Conservation (phyloP, 371 early-diverging fungal genomes). For the Mortierella sp. region DNA sequence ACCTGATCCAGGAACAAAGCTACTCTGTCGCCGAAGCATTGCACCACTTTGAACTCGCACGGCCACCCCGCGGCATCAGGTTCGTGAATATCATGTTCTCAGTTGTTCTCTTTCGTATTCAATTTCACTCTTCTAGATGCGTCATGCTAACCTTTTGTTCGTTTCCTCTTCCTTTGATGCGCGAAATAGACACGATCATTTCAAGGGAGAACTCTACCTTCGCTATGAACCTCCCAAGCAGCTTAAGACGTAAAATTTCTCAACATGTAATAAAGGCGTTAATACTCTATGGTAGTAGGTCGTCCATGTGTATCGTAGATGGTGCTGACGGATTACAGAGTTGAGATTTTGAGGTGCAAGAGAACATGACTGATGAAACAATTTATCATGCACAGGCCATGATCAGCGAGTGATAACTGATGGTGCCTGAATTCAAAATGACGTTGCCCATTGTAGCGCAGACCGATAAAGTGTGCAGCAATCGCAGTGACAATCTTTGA, state of each 20-base stretch:
- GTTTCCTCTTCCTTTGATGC: not conserved
- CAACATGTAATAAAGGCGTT: not conserved
- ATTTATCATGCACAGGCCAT: not conserved
- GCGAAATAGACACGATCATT: conserved; percentile 68
- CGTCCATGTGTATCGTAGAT: no score
- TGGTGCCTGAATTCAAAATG: not conserved
- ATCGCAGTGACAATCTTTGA: no score
- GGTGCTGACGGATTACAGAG: not conserved
- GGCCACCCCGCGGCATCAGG: conserved; percentile 77
- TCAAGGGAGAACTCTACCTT: conserved; percentile 75
- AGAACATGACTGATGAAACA: not conserved
- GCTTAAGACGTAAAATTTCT: conserved; percentile 6
- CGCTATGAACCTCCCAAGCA: conserved; percentile 62
- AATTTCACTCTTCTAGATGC: not conserved
- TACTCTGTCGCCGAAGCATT: conserved; percentile 73
- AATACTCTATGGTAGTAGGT: not conserved
- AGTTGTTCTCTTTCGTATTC: not conserved
- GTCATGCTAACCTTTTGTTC: not conserved
- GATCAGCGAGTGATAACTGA: not conserved
- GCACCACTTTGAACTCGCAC: conserved; percentile 68
- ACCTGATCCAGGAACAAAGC: conserved; percentile 72
- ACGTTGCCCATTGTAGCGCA: no score
- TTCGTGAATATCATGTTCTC: conserved; percentile 28
- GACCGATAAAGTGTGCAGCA: no score
- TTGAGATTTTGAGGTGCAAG: not conserved